Conservation (phyloP, 345 rosid species). For the Moricandia moricandioides region DNA sequence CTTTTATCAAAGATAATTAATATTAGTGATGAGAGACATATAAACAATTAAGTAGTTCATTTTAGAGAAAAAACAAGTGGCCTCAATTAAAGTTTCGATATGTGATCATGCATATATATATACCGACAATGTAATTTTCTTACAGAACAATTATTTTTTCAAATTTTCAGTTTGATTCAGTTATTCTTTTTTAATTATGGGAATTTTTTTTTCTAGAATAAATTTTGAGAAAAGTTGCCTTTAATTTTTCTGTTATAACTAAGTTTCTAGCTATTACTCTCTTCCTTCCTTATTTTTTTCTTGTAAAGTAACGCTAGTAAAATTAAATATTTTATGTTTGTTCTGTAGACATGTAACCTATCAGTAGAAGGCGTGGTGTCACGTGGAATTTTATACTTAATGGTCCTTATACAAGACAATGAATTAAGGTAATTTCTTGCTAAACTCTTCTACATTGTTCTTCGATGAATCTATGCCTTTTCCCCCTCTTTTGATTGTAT, state of each 20-base stretch:
- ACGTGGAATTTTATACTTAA: conserved; percentile 8
- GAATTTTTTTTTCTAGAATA: not conserved
- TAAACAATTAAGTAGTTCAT: not conserved
- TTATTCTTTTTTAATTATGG: no score
- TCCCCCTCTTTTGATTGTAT: not conserved
- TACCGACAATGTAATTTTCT: not conserved
- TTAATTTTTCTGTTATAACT: not conserved
- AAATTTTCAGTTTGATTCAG: not conserved
- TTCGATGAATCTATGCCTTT: not conserved
- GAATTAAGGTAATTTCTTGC: not conserved
- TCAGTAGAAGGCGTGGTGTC: conserved; percentile 7
- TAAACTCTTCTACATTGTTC: not conserved
- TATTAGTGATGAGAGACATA: not conserved
- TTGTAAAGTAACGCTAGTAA: not conserved
- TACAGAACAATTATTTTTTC: not conserved
- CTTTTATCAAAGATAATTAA: not conserved
- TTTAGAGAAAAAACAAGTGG: not conserved
- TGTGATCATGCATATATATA: not conserved
- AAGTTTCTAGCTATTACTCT: not conserved
- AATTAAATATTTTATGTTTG: conserved; percentile 1
- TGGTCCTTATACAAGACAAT: conserved; percentile 15
- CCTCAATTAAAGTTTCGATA: not conserved
- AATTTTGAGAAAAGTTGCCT: not conserved
- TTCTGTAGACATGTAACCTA: not conserved
- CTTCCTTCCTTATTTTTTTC: not conserved